Evolutionary conservation across 331 rosid genomes (phyloP).

Genomic region (Acacia concinna): DNA sequence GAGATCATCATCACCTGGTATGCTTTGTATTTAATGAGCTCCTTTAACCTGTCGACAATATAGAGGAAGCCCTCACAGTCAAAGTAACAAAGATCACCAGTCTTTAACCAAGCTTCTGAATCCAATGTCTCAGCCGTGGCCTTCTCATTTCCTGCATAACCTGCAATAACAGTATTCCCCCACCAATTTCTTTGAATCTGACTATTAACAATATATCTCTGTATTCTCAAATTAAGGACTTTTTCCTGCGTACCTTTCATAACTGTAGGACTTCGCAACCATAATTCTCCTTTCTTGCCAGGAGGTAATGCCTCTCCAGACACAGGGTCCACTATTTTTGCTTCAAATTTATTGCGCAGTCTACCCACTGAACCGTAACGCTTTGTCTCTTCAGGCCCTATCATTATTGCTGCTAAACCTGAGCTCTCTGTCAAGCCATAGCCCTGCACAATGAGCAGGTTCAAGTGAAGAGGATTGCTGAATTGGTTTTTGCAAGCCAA

Average conservation of each 20-base stretch:
- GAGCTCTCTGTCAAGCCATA: constrained; percentile 1
- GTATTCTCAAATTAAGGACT: background rate
- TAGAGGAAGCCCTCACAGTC: background rate
- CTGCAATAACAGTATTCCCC: background rate
- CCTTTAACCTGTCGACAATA: background rate
- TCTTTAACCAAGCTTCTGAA: background rate
- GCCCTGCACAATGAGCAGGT: background rate
- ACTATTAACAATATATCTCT: background rate
- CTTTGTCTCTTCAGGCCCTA: background rate
- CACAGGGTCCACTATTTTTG: constrained; percentile 38
- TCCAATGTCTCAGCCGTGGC: background rate
- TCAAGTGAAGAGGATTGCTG: background rate
- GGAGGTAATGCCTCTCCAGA: background rate
- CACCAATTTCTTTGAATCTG: background rate
- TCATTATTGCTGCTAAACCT: background rate
- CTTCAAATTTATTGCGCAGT: background rate
- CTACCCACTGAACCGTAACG: constrained; percentile 2
- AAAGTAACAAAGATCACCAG: constrained; percentile 7
- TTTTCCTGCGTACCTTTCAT: background rate
- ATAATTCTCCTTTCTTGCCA: background rate
- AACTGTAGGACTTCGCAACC: background rate
- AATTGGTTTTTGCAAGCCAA: background rate
- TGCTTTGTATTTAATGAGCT: background rate
- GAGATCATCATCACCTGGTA: background rate
- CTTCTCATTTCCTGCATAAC: background rate